Percentiles rank a stretch among this genome's conserved stretches.
These are phyloP conservation scores for Zopfochytrium polystomum DNA, from an alignment of 371 early-diverging fungal species.

Conservation along the genomic window DNA sequence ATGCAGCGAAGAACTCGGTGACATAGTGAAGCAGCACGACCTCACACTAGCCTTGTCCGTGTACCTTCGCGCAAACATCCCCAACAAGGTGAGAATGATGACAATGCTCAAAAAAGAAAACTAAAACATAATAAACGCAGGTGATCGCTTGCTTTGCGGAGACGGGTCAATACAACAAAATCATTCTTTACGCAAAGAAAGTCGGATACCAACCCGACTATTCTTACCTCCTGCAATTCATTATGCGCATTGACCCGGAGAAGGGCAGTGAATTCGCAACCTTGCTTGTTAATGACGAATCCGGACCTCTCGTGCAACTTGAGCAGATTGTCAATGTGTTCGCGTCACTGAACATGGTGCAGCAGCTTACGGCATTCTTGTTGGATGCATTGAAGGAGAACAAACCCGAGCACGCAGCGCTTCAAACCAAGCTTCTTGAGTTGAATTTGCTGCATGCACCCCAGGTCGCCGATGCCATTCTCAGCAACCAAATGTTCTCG, in stretches of 20 bases:
- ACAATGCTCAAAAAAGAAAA: constrained; percentile 5
- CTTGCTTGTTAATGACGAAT: constrained; percentile 76
- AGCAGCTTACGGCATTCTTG: constrained; percentile 93
- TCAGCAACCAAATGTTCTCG: constrained; percentile 90
- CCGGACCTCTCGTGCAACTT: constrained; percentile 77
- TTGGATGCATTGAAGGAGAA: constrained; percentile 92
- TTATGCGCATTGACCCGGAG: constrained; percentile 87
- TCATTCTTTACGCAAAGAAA: constrained; percentile 90
- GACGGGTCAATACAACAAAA: constrained; percentile 92
- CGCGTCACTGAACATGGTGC: constrained; percentile 87
- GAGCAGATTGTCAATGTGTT: constrained; percentile 92
- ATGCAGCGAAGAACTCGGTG: constrained; percentile 97
- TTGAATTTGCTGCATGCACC: constrained; percentile 96
- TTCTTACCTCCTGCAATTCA: constrained; percentile 77
- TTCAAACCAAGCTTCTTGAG: constrained; percentile 95
- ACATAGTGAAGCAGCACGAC: constrained; percentile 91
- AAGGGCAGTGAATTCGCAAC: constrained; percentile 92
- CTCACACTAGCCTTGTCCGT: constrained; percentile 88
- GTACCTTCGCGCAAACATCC: constrained; percentile 90
- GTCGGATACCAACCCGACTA: constrained; percentile 93
- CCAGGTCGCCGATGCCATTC: constrained; percentile 97
- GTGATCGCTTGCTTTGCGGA: constrained; percentile 94
- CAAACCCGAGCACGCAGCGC: constrained; percentile 79
- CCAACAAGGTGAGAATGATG: constrained; percentile 69
- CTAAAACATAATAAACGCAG: constrained; percentile 15